phyloP scores from a whole-genome alignment of 2,329 filamentous ascomycete genomes.

The Chalara sp. region DNA sequence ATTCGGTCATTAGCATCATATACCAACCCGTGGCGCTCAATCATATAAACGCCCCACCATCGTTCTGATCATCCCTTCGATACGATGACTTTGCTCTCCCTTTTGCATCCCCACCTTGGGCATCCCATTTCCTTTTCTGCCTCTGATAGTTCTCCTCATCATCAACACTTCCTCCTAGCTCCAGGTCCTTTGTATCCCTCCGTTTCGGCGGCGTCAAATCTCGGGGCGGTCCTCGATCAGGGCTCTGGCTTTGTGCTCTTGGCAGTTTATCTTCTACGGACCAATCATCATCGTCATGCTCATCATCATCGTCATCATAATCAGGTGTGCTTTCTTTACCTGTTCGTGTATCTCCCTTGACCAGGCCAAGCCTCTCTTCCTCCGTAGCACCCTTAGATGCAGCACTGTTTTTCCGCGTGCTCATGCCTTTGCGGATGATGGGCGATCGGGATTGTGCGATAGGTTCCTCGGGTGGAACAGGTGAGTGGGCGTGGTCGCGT shows the following conservation, averaged over 20 bases:
- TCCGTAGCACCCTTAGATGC: slow-evolving; percentile 57
- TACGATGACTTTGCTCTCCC: too few relatives aligned
- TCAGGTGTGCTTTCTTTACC: slow-evolving; percentile 8
- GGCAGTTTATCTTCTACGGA: slow-evolving; percentile 6
- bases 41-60: too few relatives aligned
- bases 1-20: too few relatives aligned
- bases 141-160: slow-evolving; percentile 12
- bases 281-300: slow-evolving; percentile 11
- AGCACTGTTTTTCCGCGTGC: slow-evolving; percentile 33
- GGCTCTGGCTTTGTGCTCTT: slow-evolving; percentile 1
- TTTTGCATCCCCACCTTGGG: background rate
- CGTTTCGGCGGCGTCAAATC: slow-evolving; percentile 16
- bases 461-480: slow-evolving; percentile 10
- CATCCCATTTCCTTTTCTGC: slow-evolving; percentile 13
- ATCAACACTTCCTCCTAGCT: slow-evolving; percentile 3
- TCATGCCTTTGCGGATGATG: slow-evolving; percentile 29
- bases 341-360: slow-evolving; percentile 58
- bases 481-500: background rate
- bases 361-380: slow-evolving; percentile 75
- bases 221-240: slow-evolving; percentile 2
- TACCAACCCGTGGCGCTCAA: too few relatives aligned
- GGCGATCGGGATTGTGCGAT: slow-evolving; percentile 24
- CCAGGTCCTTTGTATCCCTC: slow-evolving; percentile 3
- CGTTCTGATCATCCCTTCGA: too few relatives aligned
- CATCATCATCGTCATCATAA: slow-evolving; percentile 17